Evolutionary conservation across 176 grass and related monocot genomes (phyloP).

Genomic region (Calamus simplicifolius): DNA sequence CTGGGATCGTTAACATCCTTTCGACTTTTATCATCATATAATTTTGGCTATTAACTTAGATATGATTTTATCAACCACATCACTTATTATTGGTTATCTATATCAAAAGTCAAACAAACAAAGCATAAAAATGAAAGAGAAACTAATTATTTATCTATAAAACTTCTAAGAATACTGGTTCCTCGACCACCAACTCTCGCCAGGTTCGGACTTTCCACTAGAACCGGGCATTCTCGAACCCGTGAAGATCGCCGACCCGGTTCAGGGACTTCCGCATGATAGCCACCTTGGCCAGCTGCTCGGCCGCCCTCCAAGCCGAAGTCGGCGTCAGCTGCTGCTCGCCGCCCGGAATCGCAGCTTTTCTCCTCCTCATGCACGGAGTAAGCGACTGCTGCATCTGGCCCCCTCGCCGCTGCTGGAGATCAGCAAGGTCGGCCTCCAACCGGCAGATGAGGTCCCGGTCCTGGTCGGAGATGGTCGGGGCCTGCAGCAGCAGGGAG

Average conservation of each 20-base stretch:
- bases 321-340: constrained; percentile 60
- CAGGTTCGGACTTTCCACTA: constrained; percentile 16
- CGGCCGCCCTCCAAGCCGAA: constrained; percentile 89
- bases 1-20: too few relatives aligned
- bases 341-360: neutral
- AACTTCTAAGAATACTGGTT: too few relatives aligned
- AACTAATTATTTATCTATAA: neutral
- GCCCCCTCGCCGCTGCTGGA: constrained; percentile 37
- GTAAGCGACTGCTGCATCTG: constrained; percentile 5
- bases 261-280: constrained; percentile 90
- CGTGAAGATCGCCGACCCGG: constrained; percentile 81
- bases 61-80: too few relatives aligned
- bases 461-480: constrained; percentile 5
- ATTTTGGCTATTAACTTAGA: too few relatives aligned
- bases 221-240: constrained; percentile 95
- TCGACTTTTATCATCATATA: too few relatives aligned
- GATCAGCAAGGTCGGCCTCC: constrained; percentile 60
- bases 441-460: constrained; percentile 46
- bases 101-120: neutral
- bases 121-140: neutral
- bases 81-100: too few relatives aligned
- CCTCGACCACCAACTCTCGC: too few relatives aligned
- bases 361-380: constrained; percentile 18
- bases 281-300: constrained; percentile 96
- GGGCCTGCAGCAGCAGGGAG: constrained; percentile 45